phyloP scores from a whole-genome alignment of 805 yeast species.

The Blastobotrys mokoenaii region DNA sequence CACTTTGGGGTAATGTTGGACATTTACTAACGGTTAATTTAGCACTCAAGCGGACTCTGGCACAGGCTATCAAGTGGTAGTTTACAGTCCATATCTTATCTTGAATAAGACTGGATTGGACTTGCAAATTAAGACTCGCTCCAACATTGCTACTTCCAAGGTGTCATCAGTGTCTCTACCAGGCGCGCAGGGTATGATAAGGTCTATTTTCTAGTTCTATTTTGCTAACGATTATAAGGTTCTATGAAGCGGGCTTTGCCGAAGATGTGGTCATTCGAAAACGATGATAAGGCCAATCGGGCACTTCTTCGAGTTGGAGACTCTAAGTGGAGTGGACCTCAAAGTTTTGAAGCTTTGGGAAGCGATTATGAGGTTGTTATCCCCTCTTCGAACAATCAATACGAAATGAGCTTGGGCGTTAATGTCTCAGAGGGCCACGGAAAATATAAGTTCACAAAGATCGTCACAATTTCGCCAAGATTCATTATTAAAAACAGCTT shows the following conservation, averaged over 20 bases:
- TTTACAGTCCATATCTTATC: conserved; percentile 81
- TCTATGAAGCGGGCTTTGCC: conserved; percentile 38
- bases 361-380: conserved; percentile 54
- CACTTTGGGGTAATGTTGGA: neutral
- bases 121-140: conserved; percentile 45
- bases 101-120: conserved; percentile 72
- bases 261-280: conserved; percentile 77
- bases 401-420: conserved; percentile 69
- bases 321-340: conserved; percentile 61
- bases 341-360: conserved; percentile 87
- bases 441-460: conserved; percentile 64
- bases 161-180: conserved; percentile 7
- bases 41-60: conserved; percentile 34
- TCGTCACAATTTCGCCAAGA: conserved; percentile 75
- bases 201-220: no score
- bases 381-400: conserved; percentile 23
- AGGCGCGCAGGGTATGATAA: neutral
- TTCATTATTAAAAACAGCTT: conserved; percentile 63
- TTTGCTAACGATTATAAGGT: no score
- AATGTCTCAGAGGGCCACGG: conserved; percentile 73
- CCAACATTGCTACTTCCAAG: conserved; percentile 43
- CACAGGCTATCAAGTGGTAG: conserved; percentile 53
- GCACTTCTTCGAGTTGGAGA: conserved; percentile 60
- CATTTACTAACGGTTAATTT: conserved; percentile 4
- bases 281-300: conserved; percentile 52